These are phyloP conservation scores for Chaetoceros muelleri DNA, from an alignment of 108 stramenopile species.

Conservation along the genomic window DNA sequence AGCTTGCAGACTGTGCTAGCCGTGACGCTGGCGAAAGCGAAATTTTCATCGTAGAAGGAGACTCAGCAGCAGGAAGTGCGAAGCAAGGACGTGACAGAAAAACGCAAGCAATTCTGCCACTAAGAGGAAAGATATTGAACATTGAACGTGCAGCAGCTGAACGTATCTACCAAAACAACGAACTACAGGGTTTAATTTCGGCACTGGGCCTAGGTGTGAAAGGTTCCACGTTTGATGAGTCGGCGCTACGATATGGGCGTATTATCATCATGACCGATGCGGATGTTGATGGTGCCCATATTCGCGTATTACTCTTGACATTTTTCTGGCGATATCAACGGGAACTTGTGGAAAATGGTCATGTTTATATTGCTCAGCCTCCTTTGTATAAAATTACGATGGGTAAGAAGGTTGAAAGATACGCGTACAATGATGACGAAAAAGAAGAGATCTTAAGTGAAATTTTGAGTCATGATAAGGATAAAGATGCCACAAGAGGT, in stretches of 20 bases:
- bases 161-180: constrained; percentile 85
- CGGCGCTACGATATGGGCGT: constrained; percentile 65
- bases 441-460: constrained; percentile 38
- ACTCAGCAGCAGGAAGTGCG: constrained; percentile 90
- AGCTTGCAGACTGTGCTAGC: constrained; percentile 85
- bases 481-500: background rate
- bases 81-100: constrained; percentile 92
- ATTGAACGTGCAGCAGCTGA: constrained; percentile 89
- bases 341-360: constrained; percentile 80
- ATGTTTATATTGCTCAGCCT: constrained; percentile 91
- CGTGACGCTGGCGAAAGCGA: constrained; percentile 72
- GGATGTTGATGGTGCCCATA: constrained; percentile 95
- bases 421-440: constrained; percentile 58
- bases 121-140: constrained; percentile 93
- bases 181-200: constrained; percentile 86
- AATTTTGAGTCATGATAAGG: constrained; percentile 25
- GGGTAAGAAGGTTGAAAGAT: constrained; percentile 48
- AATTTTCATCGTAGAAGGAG: constrained; percentile 94
- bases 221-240: constrained; percentile 70
- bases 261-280: constrained; percentile 97
- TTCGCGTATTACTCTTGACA: constrained; percentile 88
- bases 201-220: constrained; percentile 88
- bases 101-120: constrained; percentile 89
- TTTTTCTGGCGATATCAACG: constrained; percentile 92
- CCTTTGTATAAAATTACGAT: constrained; percentile 86